Evolutionary conservation across 2,329 filamentous ascomycete genomes (phyloP).

Genomic region (Aspergillus jensenii): DNA sequence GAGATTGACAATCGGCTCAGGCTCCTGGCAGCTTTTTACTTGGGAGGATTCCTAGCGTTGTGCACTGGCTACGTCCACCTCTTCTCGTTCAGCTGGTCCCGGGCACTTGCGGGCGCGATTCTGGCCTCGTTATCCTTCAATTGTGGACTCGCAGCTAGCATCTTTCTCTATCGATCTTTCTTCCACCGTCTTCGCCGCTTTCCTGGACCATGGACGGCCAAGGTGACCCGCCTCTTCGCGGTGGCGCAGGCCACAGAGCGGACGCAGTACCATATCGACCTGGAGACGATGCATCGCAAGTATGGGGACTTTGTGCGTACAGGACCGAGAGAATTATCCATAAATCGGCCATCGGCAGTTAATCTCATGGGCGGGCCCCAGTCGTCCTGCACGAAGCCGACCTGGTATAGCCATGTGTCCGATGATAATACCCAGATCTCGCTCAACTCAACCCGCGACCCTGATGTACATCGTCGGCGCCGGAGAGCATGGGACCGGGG

Average conservation of each 20-base stretch:
- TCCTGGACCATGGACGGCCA: conserved; percentile 16
- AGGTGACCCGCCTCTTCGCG: conserved; percentile 28
- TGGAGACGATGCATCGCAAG: conserved; percentile 29
- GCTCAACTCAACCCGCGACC: conserved; percentile 12
- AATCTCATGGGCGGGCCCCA: conserved; percentile 9
- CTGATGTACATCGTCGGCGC: conserved; percentile 10
- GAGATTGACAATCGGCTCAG: conserved; percentile 7
- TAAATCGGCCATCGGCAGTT: conserved; percentile 19
- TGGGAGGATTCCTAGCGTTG: not conserved
- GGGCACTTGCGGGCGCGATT: not conserved
- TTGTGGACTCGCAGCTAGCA: not conserved
- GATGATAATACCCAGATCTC: conserved; percentile 12
- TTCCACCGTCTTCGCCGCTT: conserved; percentile 21
- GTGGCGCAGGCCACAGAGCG: conserved; percentile 22
- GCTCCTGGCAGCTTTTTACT: not conserved
- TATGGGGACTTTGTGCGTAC: conserved; percentile 36
- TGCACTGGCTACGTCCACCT: not conserved
- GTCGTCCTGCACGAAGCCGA: conserved; percentile 12
- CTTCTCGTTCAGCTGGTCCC: not conserved
- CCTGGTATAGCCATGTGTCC: conserved; percentile 19
- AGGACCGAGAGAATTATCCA: conserved; percentile 21
- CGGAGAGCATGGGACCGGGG: conserved; percentile 14
- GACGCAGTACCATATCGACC: conserved; percentile 30
- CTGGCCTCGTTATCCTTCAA: not conserved
- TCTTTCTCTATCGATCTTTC: conserved; percentile 15